These are phyloP conservation scores for Hibiscus mutabilis DNA, from an alignment of 345 rosid genomes.

Conservation along the genomic window DNA sequence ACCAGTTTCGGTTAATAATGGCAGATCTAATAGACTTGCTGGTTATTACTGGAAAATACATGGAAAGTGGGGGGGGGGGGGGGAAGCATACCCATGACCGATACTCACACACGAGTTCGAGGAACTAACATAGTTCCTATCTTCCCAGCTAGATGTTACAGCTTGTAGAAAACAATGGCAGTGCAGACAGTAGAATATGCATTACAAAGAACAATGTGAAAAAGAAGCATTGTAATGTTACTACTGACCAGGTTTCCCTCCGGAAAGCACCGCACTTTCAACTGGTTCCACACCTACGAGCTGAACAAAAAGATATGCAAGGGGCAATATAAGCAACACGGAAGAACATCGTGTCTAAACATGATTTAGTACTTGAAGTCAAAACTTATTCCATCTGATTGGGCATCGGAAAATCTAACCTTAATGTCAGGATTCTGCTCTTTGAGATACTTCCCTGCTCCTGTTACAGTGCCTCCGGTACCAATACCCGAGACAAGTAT, in stretches of 20 bases:
- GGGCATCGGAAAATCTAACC: conserved; percentile 30
- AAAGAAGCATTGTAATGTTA: background rate
- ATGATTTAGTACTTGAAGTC: background rate
- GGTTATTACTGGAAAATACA: background rate
- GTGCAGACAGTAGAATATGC: background rate
- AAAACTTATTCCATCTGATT: background rate
- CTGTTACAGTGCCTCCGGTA: conserved; percentile 70
- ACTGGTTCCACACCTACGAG: conserved; percentile 48
- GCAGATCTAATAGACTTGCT: background rate
- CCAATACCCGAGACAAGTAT: conserved; percentile 70
- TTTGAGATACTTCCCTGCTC: conserved; percentile 62
- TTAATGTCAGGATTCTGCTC: conserved; percentile 65
- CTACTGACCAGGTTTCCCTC: conserved; percentile 26
- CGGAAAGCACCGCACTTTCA: conserved; percentile 38
- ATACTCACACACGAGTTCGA: background rate
- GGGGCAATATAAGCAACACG: conserved; percentile 14
- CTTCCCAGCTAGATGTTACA: background rate
- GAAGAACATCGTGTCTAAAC: background rate
- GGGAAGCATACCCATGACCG: background rate
- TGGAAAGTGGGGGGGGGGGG: background rate
- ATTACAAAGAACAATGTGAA: background rate
- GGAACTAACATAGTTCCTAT: background rate
- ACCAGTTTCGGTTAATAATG: background rate
- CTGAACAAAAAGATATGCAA: conserved; percentile 23
- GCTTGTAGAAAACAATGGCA: background rate